Evolutionary conservation across 495 filamentous ascomycete genomes (phyloP), one percentile per base, ranked within the genome.

Genomic region (Penicillium robsamsonii): DNA sequence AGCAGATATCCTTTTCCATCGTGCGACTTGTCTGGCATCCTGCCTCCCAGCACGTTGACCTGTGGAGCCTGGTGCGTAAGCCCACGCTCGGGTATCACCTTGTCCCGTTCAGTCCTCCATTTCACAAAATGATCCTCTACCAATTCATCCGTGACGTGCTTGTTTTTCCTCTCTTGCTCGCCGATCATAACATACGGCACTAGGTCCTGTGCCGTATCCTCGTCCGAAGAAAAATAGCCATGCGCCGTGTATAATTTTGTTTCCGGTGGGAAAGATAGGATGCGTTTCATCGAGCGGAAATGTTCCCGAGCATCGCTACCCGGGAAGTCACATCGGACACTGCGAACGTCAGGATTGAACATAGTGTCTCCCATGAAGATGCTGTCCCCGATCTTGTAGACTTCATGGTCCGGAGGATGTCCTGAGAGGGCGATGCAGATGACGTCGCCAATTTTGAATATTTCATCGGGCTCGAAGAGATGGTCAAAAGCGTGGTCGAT

Each of bases 331-430:
- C 77, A 80, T 5, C 81, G 72, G 0, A 79, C 80, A 20, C 73
- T 77, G 20, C 78, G 81, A 35, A 84, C 61, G 61, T 84, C 81
- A 3, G 74, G 64, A 50, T 82, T 71, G 68, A 84, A 82, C 50
- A 84, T 64, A 3, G 75, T 78, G 60, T 84, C 81, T 22, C 81
- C 81, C 37, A 66, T 73, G 63, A 84, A 84, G 12, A 83, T 70
- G 58, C 83, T 83, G n/a, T 46, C 52, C 50, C 80, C 81, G 37
- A 84, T 70, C n/a, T 67, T 48, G 55, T 84, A 86, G 0, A 80
- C 82, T 24, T 78, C 55, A 52, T 83, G 81, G 53, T 86, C 82
- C 0, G 81, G 78, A 2, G 80, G 84, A 50, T 84, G 82, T 1
- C 80, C 82, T 0, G 82, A 80, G 0, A 86, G 69, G n/a, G n/a